Conservation (phyloP, 768 basidiomycete genomes). For the Tricholoma sp. region DNA sequence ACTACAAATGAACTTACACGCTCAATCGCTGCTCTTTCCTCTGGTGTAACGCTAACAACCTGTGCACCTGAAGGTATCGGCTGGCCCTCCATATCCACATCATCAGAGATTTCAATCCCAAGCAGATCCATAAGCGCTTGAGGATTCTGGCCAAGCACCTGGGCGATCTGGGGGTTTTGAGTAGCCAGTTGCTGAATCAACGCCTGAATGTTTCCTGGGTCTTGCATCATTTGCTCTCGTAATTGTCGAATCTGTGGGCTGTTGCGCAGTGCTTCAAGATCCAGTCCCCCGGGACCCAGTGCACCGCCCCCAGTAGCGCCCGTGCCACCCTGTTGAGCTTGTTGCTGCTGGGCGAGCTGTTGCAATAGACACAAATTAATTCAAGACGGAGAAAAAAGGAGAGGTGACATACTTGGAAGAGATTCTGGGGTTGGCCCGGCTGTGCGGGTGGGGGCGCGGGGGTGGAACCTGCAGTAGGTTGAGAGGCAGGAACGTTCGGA, state of each 20-base stretch:
- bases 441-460: constrained; percentile 31
- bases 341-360: constrained; percentile 72
- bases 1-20: constrained; percentile 51
- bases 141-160: constrained; percentile 66
- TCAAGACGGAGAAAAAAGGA: neutral
- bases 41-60: constrained; percentile 73
- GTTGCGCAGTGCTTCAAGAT: constrained; percentile 51
- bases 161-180: constrained; percentile 71
- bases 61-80: constrained; percentile 47
- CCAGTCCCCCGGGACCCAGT: constrained; percentile 30
- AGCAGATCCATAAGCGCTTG: constrained; percentile 62
- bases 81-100: constrained; percentile 32
- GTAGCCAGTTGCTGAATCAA: constrained; percentile 77
- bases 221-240: constrained; percentile 64
- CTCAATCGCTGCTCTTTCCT: constrained; percentile 85
- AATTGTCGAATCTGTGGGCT: constrained; percentile 68
- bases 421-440: constrained; percentile 62
- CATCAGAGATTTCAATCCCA: constrained; percentile 35
- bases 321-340: constrained; percentile 39
- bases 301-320: constrained; percentile 27
- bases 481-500: constrained; percentile 22
- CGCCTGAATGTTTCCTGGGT: constrained; percentile 75
- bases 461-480: constrained; percentile 28
- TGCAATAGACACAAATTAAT: constrained; percentile 2
- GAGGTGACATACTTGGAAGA: constrained; percentile 65